Conservation (phyloP, 2,329 filamentous ascomycete species). For the Arachnopeziza araneosa region DNA sequence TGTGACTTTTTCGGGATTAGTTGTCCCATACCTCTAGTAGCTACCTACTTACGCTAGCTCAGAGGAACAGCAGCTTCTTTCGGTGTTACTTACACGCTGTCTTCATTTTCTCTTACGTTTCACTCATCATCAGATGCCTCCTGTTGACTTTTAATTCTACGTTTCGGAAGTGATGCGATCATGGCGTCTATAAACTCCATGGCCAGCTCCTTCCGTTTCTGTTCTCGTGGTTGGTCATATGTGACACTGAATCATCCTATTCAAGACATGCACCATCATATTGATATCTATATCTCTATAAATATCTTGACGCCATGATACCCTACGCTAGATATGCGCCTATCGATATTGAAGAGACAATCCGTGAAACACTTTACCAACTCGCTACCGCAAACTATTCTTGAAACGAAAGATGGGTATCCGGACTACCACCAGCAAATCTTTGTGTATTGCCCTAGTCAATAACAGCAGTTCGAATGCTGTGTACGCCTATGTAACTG, state of each 20-base stretch:
- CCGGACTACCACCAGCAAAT: conserved; percentile 20
- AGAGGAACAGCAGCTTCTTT: not conserved
- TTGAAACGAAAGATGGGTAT: not conserved
- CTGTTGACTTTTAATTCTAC: not conserved
- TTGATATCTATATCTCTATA: not conserved
- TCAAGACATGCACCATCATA: not conserved
- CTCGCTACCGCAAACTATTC: not conserved
- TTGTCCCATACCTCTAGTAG: not conserved
- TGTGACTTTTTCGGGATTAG: not conserved
- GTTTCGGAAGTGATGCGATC: not conserved
- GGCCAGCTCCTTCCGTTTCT: not conserved
- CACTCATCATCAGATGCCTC: not conserved
- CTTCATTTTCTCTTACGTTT: not conserved
- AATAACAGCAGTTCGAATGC: not conserved
- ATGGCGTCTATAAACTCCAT: not conserved
- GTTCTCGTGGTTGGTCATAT: not conserved
- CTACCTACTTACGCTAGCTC: too few relatives aligned
- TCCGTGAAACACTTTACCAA: not conserved
- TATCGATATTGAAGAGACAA: too few relatives aligned
- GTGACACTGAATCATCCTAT: too few relatives aligned
- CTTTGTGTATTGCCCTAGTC: not conserved
- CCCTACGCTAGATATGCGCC: too few relatives aligned
- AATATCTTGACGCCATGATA: not conserved
- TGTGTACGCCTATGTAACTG: conserved; percentile 66
- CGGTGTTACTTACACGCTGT: not conserved